Percentiles rank a stretch among this genome's conserved stretches.
These are phyloP conservation scores for Termitomyces sp. DNA, from an alignment of 768 basidiomycete species.

Conservation along the genomic window DNA sequence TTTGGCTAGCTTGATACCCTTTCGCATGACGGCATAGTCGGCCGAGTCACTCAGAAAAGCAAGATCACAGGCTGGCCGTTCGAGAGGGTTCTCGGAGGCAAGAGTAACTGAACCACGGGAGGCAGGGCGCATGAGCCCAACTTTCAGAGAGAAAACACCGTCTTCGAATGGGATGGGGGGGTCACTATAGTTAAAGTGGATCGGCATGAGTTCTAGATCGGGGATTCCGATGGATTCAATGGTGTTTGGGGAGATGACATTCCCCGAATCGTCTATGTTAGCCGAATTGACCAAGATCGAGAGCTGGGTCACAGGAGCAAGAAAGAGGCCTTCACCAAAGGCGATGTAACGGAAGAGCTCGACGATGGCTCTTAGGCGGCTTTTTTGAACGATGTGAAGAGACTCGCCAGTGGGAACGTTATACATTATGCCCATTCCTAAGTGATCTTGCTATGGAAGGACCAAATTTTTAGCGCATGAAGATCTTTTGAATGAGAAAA, in stretches of 20 bases:
- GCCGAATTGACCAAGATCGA: slow-evolving; percentile 3
- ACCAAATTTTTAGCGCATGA: neutral
- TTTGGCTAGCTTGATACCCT: too few relatives aligned
- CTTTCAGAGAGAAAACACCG: slow-evolving; percentile 5
- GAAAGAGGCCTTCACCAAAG: slow-evolving; percentile 8
- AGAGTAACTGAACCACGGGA: slow-evolving; percentile 26
- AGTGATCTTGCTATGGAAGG: neutral
- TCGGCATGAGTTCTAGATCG: slow-evolving; percentile 3
- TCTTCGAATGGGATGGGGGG: neutral
- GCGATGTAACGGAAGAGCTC: slow-evolving; percentile 6
- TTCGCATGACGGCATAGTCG: too few relatives aligned
- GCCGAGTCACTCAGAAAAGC: slow-evolving; percentile 17
- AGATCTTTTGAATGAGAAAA: neutral
- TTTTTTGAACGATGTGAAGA: slow-evolving; percentile 2
- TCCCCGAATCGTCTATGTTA: neutral
- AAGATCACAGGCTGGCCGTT: slow-evolving; percentile 15
- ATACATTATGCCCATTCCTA: slow-evolving; percentile 6
- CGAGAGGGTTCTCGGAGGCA: slow-evolving; percentile 1
- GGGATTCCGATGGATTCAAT: neutral
- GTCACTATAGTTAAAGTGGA: slow-evolving; percentile 1
- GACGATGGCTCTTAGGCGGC: neutral
- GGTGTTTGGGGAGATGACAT: neutral
- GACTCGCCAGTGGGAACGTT: neutral
- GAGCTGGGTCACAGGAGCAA: neutral
- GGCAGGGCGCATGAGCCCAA: slow-evolving; percentile 8